These are phyloP conservation scores for Coelastrella sp. DNA, from an alignment of 139 green algal genomes.

Conservation along the genomic window DNA sequence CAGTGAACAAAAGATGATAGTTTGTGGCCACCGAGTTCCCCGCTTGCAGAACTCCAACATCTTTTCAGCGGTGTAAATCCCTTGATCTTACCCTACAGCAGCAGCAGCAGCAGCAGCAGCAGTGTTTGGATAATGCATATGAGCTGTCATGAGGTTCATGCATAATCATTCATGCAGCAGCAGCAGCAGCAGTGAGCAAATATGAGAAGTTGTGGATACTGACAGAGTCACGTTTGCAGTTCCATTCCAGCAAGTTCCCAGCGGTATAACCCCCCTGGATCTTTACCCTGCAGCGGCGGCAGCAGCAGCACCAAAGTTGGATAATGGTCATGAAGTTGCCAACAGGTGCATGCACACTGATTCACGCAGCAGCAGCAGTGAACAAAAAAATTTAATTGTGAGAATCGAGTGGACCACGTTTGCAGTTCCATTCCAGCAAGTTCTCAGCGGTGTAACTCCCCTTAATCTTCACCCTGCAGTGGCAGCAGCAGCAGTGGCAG, in stretches of 20 bases:
- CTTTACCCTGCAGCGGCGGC: constrained; percentile 25
- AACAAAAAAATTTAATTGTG: too few species aligned
- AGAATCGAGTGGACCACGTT: neutral
- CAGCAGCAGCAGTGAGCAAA: neutral
- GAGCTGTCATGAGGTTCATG: neutral
- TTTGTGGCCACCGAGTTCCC: too few species aligned
- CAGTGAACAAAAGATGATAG: too few species aligned
- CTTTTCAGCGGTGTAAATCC: constrained; percentile 48
- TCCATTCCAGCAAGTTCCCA: constrained; percentile 45
- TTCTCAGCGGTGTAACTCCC: constrained; percentile 48
- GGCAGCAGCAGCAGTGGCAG: neutral
- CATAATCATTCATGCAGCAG: neutral
- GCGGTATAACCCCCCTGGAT: constrained; percentile 52
- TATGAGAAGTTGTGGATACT: too few species aligned
- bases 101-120: too few species aligned
- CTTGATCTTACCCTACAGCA: constrained; percentile 49
- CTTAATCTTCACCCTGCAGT: constrained; percentile 49
- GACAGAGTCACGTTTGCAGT: neutral
- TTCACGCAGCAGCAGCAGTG: too few species aligned
- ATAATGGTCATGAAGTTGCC: neutral
- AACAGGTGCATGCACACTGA: neutral
- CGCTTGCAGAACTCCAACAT: constrained; percentile 50
- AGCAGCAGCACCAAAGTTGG: neutral
- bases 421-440: constrained; percentile 45
- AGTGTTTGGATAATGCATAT: neutral